Evolutionary conservation across 2,329 filamentous ascomycete genomes (phyloP).

Genomic region (Fonsecaea pugnacius): DNA sequence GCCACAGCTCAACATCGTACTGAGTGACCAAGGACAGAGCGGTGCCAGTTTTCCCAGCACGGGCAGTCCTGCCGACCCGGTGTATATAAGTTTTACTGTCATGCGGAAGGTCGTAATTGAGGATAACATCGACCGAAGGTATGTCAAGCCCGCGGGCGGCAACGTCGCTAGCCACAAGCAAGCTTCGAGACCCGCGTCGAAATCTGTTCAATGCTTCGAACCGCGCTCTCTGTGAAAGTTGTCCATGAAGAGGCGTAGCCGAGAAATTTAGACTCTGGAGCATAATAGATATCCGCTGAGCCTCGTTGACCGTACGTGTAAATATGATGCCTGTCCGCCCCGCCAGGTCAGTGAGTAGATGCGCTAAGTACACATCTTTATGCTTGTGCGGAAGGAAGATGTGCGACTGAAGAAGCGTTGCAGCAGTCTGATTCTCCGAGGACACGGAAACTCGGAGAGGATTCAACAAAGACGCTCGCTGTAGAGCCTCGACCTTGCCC

Average conservation of each 20-base stretch:
- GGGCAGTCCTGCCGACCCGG: constrained; percentile 81
- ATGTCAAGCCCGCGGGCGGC: constrained; percentile 90
- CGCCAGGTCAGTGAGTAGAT: constrained; percentile 80
- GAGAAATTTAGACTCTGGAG: constrained; percentile 83
- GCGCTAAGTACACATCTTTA: constrained; percentile 89
- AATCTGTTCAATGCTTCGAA: constrained; percentile 91
- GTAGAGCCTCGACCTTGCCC: constrained; percentile 88
- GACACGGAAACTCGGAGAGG: constrained; percentile 82
- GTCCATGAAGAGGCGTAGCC: constrained; percentile 90
- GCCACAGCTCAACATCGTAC: constrained; percentile 80
- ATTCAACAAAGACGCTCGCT: constrained; percentile 84
- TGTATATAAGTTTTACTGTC: constrained; percentile 92
- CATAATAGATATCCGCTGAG: constrained; percentile 81
- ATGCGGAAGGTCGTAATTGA: constrained; percentile 82
- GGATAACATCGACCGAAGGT: constrained; percentile 78
- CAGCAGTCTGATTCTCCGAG: constrained; percentile 83
- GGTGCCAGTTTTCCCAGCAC: constrained; percentile 81
- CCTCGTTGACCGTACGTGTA: constrained; percentile 87
- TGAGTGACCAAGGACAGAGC: constrained; percentile 83
- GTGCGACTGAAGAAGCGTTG: constrained; percentile 85
- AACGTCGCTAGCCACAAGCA: constrained; percentile 92
- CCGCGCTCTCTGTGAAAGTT: constrained; percentile 84
- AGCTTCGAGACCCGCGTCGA: constrained; percentile 75
- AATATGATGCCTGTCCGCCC: constrained; percentile 92
- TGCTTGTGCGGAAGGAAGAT: constrained; percentile 82